A percentile compares a stretch with the other conserved stretches of the same genome.
Conservation (phyloP, 1,284 basidiomycete genomes). For the Boletellus deceptivus region DNA sequence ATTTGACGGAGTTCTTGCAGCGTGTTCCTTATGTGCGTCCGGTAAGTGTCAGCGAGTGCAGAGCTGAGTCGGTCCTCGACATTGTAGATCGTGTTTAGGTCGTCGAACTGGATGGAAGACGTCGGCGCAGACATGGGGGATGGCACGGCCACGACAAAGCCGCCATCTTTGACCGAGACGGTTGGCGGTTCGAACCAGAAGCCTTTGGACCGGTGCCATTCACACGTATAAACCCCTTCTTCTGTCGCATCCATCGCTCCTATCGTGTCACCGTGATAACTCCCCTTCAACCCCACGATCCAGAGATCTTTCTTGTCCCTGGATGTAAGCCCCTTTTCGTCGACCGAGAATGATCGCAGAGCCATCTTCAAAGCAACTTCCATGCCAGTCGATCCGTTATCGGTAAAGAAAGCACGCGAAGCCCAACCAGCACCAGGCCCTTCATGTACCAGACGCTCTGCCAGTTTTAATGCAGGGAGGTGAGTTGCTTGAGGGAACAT, state of each 20-base stretch:
- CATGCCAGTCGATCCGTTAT: conserved; percentile 95
- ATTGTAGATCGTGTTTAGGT: conserved; percentile 72
- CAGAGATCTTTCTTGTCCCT: conserved; percentile 62
- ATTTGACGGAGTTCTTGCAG: conserved; percentile 50
- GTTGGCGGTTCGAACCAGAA: conserved; percentile 92
- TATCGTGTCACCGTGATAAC: conserved; percentile 98
- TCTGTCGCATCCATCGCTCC: conserved; percentile 96
- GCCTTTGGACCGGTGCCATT: conserved; percentile 94
- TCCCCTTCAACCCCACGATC: conserved; percentile 86
- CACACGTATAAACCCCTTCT: conserved; percentile 91
- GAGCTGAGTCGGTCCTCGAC: conserved; percentile 61
- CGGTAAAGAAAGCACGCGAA: conserved; percentile 86
- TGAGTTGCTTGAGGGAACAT: conserved; percentile 92
- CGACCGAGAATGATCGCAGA: conserved; percentile 64
- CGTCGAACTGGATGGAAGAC: conserved; percentile 32
- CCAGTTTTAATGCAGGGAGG: conserved; percentile 78
- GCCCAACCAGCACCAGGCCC: conserved; percentile 91
- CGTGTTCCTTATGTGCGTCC: conserved; percentile 53
- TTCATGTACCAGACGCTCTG: conserved; percentile 64
- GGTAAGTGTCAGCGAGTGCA: conserved; percentile 66
- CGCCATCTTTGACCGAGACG: conserved; percentile 65
- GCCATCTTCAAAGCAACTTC: conserved; percentile 98
- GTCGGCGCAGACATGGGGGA: conserved; percentile 42
- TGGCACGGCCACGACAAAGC: conserved; percentile 60
- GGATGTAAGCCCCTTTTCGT: conserved; percentile 35